phyloP scores from a whole-genome alignment of 768 basidiomycete genomes.

The Agaricus subrufescens region DNA sequence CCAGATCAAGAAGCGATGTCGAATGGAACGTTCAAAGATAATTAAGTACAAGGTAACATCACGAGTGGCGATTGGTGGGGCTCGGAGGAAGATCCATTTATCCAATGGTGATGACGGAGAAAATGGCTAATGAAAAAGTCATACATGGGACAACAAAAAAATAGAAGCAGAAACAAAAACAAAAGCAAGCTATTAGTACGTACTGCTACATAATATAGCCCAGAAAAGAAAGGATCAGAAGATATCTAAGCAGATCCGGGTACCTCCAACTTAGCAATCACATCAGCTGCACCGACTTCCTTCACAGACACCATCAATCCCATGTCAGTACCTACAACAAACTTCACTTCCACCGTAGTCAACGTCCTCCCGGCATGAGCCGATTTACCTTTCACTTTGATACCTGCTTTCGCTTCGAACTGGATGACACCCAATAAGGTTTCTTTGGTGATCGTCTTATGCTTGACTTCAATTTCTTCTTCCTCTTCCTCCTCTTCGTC shows the following conservation, averaged over 20 bases:
- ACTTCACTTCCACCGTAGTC: conserved; percentile 46
- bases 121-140: too few relatives aligned
- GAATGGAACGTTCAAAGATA: too few relatives aligned
- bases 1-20: too few relatives aligned
- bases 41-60: too few relatives aligned
- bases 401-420: conserved; percentile 35
- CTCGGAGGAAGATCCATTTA: too few relatives aligned
- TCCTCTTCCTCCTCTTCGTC: conserved; percentile 50
- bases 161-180: neutral
- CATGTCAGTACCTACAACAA: conserved; percentile 32
- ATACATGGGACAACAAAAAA: too few relatives aligned
- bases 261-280: conserved; percentile 11
- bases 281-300: conserved; percentile 30
- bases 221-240: neutral
- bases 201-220: neutral
- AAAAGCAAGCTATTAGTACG: neutral
- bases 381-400: conserved; percentile 33
- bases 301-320: conserved; percentile 32
- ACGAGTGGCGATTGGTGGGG: too few relatives aligned
- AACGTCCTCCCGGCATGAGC: conserved; percentile 40
- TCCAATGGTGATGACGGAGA: too few relatives aligned
- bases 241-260: conserved; percentile 9
- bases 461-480: conserved; percentile 60
- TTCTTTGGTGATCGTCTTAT: conserved; percentile 55
- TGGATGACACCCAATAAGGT: conserved; percentile 40